Evolutionary conservation across 306 rosid species (phyloP).

Genomic region (Corylus americana): DNA sequence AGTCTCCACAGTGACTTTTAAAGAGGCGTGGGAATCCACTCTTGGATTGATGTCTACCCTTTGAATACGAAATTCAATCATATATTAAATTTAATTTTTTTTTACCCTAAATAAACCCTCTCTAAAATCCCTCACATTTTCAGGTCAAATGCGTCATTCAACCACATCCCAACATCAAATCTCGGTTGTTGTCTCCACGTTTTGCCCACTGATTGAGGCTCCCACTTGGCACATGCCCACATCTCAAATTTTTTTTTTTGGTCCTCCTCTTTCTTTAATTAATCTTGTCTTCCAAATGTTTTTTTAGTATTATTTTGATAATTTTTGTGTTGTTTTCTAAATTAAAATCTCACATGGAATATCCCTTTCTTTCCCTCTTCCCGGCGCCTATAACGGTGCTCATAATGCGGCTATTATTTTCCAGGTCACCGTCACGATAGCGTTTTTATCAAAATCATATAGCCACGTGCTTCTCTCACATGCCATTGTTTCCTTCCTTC

Average conservation of each 20-base stretch:
- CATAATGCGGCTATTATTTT: constrained; percentile 7
- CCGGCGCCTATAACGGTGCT: constrained; percentile 52
- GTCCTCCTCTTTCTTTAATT: not conserved
- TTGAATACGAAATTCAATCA: not conserved
- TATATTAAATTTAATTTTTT: not conserved
- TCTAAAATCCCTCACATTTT: not conserved
- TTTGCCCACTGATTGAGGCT: constrained; percentile 28
- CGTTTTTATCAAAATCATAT: not conserved
- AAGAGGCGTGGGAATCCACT: constrained; percentile 46
- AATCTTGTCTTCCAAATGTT: not conserved
- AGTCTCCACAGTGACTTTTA: constrained; percentile 18
- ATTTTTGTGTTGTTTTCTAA: constrained; percentile 5
- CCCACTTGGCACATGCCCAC: constrained; percentile 52
- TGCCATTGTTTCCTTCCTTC: constrained; percentile 27
- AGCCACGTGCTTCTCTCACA: constrained; percentile 40
- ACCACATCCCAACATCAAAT: not conserved
- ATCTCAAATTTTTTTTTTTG: not conserved
- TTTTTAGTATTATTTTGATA: not conserved
- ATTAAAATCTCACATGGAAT: constrained; percentile 43
- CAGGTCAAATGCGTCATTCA: constrained; percentile 17
- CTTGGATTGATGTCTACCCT: constrained; percentile 19
- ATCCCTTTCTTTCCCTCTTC: constrained; percentile 43
- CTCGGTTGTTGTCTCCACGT: constrained; percentile 39
- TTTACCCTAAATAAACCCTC: not conserved
- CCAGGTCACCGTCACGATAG: constrained; percentile 19